Evolutionary conservation across 305 asterid genomes (phyloP).

Genomic region (Stenogyne calaminthoides): DNA sequence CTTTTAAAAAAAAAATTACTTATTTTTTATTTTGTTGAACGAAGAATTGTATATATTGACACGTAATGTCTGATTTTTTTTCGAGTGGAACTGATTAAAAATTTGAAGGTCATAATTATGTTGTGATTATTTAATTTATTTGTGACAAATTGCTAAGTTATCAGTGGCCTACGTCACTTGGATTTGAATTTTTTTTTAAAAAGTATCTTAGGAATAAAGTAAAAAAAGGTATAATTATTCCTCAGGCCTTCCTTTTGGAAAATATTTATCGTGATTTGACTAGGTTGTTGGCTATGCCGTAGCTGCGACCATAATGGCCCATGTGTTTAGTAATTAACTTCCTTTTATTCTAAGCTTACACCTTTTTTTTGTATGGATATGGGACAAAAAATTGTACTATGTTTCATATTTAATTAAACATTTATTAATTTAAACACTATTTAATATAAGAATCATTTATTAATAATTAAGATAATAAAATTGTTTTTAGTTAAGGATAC

Average conservation of each 20-base stretch:
- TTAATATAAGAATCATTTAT: too few relatives aligned
- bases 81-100: background rate
- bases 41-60: background rate
- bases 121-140: background rate
- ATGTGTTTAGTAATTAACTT: too few relatives aligned
- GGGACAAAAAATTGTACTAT: too few relatives aligned
- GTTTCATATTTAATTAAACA: too few relatives aligned
- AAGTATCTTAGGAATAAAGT: constrained; percentile 48
- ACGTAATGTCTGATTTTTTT: background rate
- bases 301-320: background rate
- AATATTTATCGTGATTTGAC: constrained; percentile 32
- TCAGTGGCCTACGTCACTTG: background rate
- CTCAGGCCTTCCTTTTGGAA: constrained; percentile 23
- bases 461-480: too few relatives aligned
- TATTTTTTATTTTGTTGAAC: background rate
- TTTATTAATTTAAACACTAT: too few relatives aligned
- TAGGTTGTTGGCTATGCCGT: background rate
- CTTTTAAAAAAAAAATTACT: too few relatives aligned
- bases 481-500: too few relatives aligned
- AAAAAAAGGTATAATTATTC: constrained; percentile 35
- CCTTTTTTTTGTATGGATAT: too few relatives aligned
- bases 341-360: too few relatives aligned
- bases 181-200: constrained; percentile 20
- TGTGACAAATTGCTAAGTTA: constrained; percentile 26
- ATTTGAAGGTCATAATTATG: background rate